Evolutionary conservation across 176 grass and related monocot species (phyloP), one percentile per base, ranked within the genome.

Genomic region (Lolium perenne): DNA sequence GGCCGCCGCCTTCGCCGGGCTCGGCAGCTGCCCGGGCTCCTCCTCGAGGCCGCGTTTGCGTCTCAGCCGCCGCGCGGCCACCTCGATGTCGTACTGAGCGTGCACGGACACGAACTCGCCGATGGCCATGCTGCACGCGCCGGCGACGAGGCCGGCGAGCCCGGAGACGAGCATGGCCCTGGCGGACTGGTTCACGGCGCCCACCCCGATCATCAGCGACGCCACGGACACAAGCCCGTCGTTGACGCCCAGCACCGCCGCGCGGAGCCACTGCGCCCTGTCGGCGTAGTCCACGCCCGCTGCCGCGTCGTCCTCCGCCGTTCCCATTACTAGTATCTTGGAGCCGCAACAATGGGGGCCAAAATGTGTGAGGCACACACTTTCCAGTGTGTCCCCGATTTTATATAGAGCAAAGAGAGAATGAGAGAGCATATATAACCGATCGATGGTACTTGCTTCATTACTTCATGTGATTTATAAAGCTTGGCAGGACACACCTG

Each of bases 101-200:
- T 94, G 93, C 66, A 98, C 95, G 21, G 93, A 98, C 20, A 98
- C 95, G 84, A 92, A 95, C 82, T 97, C 95, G 5, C 95, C 95
- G 83, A 97, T 97, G 70, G 91, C 93, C 95, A 97, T 97, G 91
- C 95, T 97, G 88, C 95, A 97, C 6, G 95, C 93, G 16, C 95
- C 95, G 16, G 95, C 95, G 21, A 95, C 93, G 15, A 97, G 91
- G 18, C 95, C 95, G 15, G 95, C 93, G 1, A 95, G 47, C n/a
- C 97, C 97, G 3, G 92, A 94, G n/a, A 94, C 87, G 49, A 99
- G 84, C 97, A 96, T 96, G 43, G 92, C 77, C 72, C 80, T 91
- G 50, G 53, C 15, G 57, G 80, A 63, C 0, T 29, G 26, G 87
- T 82, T 92, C 3, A 94, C 94, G 15, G 94, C 97, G 43, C 97